A percentile compares a stretch with the other conserved stretches of the same genome.
phyloP scores from a whole-genome alignment of 805 yeast species.

The Metschnikowia noctiluminum region DNA sequence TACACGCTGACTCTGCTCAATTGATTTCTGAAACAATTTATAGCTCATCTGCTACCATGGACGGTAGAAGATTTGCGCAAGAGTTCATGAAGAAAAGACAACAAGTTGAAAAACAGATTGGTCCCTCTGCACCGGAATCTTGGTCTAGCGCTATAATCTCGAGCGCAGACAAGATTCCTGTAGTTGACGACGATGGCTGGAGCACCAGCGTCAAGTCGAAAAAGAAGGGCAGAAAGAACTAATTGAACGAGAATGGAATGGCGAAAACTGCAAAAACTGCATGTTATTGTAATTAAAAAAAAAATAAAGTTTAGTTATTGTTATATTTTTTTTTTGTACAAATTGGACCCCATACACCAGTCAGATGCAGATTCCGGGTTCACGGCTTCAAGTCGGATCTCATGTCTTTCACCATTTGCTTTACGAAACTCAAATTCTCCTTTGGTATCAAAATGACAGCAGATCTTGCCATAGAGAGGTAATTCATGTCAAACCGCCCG shows the following conservation, averaged over 20 bases:
- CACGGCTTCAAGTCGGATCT: background rate
- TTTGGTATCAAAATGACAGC: slow-evolving; percentile 59
- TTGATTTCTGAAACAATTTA: slow-evolving; percentile 91
- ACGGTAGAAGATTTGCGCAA: slow-evolving; percentile 89
- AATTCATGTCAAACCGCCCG: slow-evolving; percentile 48
- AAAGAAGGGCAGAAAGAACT: slow-evolving; percentile 35
- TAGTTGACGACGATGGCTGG: slow-evolving; percentile 47
- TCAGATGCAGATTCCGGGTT: background rate
- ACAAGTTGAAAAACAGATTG: slow-evolving; percentile 58
- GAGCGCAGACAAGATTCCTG: slow-evolving; percentile 35
- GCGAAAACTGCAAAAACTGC: too few species aligned
- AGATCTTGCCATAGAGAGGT: slow-evolving; percentile 57
- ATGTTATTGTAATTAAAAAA: too few species aligned
- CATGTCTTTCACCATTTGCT: slow-evolving; percentile 12
- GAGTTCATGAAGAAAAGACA: slow-evolving; percentile 81
- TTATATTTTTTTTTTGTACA: too few species aligned
- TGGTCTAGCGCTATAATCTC: slow-evolving; percentile 71
- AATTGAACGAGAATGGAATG: background rate
- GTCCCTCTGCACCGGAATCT: slow-evolving; percentile 43
- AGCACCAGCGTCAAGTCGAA: slow-evolving; percentile 39
- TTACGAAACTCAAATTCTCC: slow-evolving; percentile 40
- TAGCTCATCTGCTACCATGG: slow-evolving; percentile 84
- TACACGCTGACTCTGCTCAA: slow-evolving; percentile 68
- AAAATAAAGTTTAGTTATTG: too few species aligned
- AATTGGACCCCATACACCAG: too few species aligned